These are phyloP conservation scores for Paraurostyla sp. DNA, from an alignment of 73 alveolate genomes.

Conservation along the genomic window DNA sequence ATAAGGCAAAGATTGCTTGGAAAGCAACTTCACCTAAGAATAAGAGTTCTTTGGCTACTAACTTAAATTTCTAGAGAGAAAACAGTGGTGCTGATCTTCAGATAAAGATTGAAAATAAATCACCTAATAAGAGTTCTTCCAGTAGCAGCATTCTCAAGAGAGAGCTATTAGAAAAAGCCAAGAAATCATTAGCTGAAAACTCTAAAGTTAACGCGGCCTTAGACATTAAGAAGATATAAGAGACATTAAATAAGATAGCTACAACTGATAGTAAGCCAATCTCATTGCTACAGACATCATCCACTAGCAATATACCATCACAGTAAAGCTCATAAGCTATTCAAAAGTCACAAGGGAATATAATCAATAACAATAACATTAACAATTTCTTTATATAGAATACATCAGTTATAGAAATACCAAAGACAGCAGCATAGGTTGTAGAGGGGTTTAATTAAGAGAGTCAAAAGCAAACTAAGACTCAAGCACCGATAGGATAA, in stretches of 20 bases:
- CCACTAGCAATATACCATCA: background rate
- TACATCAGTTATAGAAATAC: too few species aligned
- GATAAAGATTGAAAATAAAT: background rate
- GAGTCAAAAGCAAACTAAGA: background rate
- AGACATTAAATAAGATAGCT: constrained; percentile 22
- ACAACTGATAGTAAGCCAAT: constrained; percentile 5
- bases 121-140: background rate
- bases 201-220: constrained; percentile 18
- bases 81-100: background rate
- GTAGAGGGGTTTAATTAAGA: background rate
- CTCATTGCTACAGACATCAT: background rate
- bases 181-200: constrained; percentile 40
- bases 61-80: background rate
- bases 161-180: constrained; percentile 54
- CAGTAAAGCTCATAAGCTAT: background rate
- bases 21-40: constrained; percentile 46
- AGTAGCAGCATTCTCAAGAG: constrained; percentile 16
- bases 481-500: constrained; percentile 47
- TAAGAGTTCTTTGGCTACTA: background rate
- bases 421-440: background rate
- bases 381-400: too few species aligned
- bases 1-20: constrained; percentile 54
- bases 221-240: constrained; percentile 43
- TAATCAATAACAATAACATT: constrained; percentile 17
- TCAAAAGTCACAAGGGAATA: constrained; percentile 8